A percentile compares a stretch with the other conserved stretches of the same genome.
Conservation (phyloP, 2,329 filamentous ascomycete genomes). For the Fusarium sp. region DNA sequence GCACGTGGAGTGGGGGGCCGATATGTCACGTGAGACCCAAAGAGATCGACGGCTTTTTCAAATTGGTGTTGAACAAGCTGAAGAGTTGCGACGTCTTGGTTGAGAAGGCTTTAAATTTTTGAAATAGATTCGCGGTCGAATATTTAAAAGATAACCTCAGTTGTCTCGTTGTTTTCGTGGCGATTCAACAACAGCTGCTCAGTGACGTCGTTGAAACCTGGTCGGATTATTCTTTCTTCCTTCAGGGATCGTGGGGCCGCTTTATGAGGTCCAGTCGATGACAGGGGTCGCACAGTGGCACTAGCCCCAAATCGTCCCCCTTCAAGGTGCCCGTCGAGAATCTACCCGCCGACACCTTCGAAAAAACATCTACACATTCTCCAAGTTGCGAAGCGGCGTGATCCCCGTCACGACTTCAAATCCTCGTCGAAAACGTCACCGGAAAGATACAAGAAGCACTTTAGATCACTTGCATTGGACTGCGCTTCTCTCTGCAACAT, state of each 20-base stretch:
- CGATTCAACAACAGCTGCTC: background rate
- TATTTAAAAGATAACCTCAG: background rate
- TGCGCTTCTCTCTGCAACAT: slow-evolving; percentile 22
- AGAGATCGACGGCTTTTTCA: background rate
- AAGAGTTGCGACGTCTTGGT: background rate
- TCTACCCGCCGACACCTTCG: slow-evolving; percentile 44
- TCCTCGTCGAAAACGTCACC: slow-evolving; percentile 3
- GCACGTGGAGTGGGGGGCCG: slow-evolving; percentile 36
- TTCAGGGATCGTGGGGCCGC: slow-evolving; percentile 34
- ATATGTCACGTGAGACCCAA: slow-evolving; percentile 33
- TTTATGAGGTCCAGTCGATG: slow-evolving; percentile 13
- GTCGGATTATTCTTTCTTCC: slow-evolving; percentile 44
- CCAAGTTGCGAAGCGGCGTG: slow-evolving; percentile 20
- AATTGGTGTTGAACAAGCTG: background rate
- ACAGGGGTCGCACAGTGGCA: slow-evolving; percentile 42
- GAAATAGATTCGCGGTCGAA: background rate
- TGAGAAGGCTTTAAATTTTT: background rate
- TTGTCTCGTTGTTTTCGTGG: background rate
- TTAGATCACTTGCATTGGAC: slow-evolving; percentile 10
- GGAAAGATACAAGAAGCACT: background rate
- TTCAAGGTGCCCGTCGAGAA: slow-evolving; percentile 49
- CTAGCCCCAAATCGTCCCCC: slow-evolving; percentile 48
- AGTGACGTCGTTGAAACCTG: slow-evolving; percentile 38
- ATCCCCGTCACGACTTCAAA: slow-evolving; percentile 17
- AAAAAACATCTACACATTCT: slow-evolving; percentile 47